Base-by-base conservation (phyloP, 2,329 filamentous ascomycete genomes). In the Fusarium circinatum region DNA sequence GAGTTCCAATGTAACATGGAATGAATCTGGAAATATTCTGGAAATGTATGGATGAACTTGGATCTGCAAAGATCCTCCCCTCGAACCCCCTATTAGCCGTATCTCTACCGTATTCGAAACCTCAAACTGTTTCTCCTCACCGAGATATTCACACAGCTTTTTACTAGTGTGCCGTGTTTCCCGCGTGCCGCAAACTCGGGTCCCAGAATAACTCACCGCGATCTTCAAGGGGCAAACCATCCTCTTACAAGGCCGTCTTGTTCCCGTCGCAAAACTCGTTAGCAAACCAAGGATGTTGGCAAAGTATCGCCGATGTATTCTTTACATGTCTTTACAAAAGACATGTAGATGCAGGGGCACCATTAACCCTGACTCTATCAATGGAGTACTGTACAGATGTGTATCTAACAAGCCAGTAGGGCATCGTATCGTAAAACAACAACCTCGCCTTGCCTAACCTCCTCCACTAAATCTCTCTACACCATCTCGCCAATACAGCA, bases 401-500 rank as follows among this genome's bases (percentile, higher is more conserved):
- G 67, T 70, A 65, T 59, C 59, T 59, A 59, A 39, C 65, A 65
- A 41, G 62, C 67, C 62, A 62, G 47, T 17, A 45, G 28, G 42
- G 55, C 59, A 65, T 70, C 44, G 24, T 59, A 34, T 55, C 51
- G 51, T 54, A n/a, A 69, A 71, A 58, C 57, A 44, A 34, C n/a
- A 60, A 24, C 51, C 26, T 39, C 24, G 51, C 38, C 34, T 54
- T 26, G 44, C 51, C 51, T 45, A 34, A 32, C 51, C 38, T 41
- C 52, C 48, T 18, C 55, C 48, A 69, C 65, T 68, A 91, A 69
- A 95, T 91, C 84, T 94, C 92, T 80, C 86, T 88, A 84, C 94
- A 96, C 94, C 94, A 96, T 78, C 89, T 91, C 41, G 87, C 87
- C 85, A 94, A 83, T 32, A 91, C 88, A 8, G 84, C 83, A 63